A percentile compares a stretch with the other conserved stretches of the same genome.
Conservation (phyloP, 1,284 basidiomycete genomes). For the Rhodotorula sp. region DNA sequence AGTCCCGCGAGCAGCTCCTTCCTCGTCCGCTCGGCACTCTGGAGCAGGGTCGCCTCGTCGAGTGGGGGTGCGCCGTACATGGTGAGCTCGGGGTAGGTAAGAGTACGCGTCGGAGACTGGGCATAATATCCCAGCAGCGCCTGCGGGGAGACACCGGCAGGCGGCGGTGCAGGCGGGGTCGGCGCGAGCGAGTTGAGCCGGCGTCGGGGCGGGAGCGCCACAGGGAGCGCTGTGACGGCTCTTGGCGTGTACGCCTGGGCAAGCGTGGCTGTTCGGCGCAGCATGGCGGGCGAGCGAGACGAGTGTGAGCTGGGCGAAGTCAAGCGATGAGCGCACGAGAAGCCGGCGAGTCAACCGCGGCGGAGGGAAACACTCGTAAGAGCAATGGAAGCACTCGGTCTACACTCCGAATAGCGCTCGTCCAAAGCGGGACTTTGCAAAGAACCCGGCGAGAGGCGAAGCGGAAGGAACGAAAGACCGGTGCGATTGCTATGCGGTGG, state of each 20-base stretch:
- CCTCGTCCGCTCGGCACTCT: constrained; percentile 44
- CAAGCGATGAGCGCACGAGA: too few relatives aligned
- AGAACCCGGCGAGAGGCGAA: too few relatives aligned
- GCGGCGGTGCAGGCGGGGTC: background rate
- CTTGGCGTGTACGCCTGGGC: background rate
- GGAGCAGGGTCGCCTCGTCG: constrained; percentile 40
- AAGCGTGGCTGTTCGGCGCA: background rate
- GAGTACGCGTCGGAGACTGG: constrained; percentile 35
- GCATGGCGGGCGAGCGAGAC: background rate
- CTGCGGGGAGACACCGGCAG: constrained; percentile 17
- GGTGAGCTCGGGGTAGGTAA: constrained; percentile 40
- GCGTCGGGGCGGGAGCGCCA: background rate
- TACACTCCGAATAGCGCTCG: too few relatives aligned
- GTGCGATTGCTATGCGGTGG: too few relatives aligned
- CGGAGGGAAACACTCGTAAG: background rate
- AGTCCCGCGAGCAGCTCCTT: constrained; percentile 42
- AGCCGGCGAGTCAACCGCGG: background rate
- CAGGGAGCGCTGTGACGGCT: background rate
- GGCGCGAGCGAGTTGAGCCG: background rate
- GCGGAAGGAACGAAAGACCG: too few relatives aligned
- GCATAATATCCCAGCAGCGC: constrained; percentile 40
- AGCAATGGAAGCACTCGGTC: too few relatives aligned
- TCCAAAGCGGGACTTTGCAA: too few relatives aligned
- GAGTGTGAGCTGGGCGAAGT: background rate
- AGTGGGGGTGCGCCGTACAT: constrained; percentile 43